These are phyloP conservation scores for Physcia stellaris DNA, from an alignment of 495 filamentous ascomycete genomes.

Conservation along the genomic window DNA sequence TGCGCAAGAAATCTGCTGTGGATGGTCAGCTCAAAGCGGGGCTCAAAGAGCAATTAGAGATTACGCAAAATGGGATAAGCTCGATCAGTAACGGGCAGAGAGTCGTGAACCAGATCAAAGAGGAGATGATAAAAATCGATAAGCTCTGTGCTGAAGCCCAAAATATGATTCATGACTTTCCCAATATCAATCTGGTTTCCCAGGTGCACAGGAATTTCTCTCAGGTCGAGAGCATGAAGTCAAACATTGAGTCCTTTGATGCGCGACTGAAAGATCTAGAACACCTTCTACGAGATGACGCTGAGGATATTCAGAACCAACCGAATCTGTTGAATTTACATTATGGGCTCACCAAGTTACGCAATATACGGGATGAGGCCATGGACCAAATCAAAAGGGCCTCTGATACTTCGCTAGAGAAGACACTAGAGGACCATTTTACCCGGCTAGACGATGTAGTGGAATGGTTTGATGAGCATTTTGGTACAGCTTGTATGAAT, in stretches of 20 bases:
- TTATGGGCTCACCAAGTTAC: constrained; percentile 77
- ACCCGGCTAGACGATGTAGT: constrained; percentile 73
- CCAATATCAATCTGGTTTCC: constrained; percentile 85
- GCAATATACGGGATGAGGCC: constrained; percentile 88
- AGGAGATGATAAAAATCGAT: constrained; percentile 97
- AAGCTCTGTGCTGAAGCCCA: constrained; percentile 93
- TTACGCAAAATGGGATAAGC: constrained; percentile 81
- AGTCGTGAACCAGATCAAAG: constrained; percentile 76
- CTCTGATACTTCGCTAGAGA: constrained; percentile 56
- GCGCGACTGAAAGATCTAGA: constrained; percentile 60
- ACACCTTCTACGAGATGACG: constrained; percentile 63
- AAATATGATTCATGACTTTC: constrained; percentile 91
- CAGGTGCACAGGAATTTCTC: constrained; percentile 91
- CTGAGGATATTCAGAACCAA: constrained; percentile 76
- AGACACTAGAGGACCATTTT: constrained; percentile 80
- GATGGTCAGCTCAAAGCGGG: constrained; percentile 80
- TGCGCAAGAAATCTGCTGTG: constrained; percentile 81
- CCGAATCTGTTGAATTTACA: constrained; percentile 80
- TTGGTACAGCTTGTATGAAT: constrained; percentile 77
- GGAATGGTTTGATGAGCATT: constrained; percentile 89
- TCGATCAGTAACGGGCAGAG: constrained; percentile 77
- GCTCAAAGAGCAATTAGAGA: constrained; percentile 78
- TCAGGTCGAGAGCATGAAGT: constrained; percentile 81
- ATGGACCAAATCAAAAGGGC: constrained; percentile 83
- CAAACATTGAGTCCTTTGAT: constrained; percentile 73